phyloP scores from a whole-genome alignment of 805 yeast species.

The Wickerhamiella slavikovae region DNA sequence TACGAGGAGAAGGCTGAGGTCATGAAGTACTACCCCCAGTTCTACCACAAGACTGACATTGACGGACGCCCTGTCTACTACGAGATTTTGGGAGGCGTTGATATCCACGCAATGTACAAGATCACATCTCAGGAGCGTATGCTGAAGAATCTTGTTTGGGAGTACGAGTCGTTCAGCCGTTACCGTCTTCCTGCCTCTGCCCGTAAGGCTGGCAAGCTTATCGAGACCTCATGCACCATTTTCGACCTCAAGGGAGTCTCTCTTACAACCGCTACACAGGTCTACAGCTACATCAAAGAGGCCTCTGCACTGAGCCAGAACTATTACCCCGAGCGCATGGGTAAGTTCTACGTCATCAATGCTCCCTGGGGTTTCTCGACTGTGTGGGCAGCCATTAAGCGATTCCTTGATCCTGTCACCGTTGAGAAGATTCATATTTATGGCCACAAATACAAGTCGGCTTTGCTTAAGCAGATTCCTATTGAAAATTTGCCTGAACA shows the following conservation, averaged over 20 bases:
- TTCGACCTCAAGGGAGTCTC: constrained; percentile 91
- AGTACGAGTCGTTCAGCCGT: constrained; percentile 74
- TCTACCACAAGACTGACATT: constrained; percentile 88
- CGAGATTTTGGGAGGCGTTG: constrained; percentile 85
- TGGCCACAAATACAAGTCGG: constrained; percentile 59
- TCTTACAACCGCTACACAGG: constrained; percentile 63
- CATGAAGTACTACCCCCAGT: constrained; percentile 83
- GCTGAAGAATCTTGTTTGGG: constrained; percentile 93
- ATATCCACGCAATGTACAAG: constrained; percentile 76
- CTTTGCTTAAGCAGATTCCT: constrained; percentile 79
- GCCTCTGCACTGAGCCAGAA: constrained; percentile 91
- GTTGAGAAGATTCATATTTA: constrained; percentile 84
- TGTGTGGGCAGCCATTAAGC: constrained; percentile 77
- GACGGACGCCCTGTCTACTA: constrained; percentile 94
- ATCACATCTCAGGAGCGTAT: constrained; percentile 89
- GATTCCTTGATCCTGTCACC: constrained; percentile 92
- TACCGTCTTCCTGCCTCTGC: constrained; percentile 89
- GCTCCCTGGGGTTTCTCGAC: constrained; percentile 96
- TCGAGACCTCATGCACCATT: constrained; percentile 93
- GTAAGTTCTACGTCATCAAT: constrained; percentile 84
- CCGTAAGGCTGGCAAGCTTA: constrained; percentile 50
- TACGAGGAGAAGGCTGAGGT: constrained; percentile 86
- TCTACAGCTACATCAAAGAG: constrained; percentile 71
- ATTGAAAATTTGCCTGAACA: constrained; percentile 76
- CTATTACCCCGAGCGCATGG: constrained; percentile 98